A percentile compares a stretch with the other conserved stretches of the same genome.
Conservation (phyloP, 352 stramenopile genomes). For the Pythium oligandrum region DNA sequence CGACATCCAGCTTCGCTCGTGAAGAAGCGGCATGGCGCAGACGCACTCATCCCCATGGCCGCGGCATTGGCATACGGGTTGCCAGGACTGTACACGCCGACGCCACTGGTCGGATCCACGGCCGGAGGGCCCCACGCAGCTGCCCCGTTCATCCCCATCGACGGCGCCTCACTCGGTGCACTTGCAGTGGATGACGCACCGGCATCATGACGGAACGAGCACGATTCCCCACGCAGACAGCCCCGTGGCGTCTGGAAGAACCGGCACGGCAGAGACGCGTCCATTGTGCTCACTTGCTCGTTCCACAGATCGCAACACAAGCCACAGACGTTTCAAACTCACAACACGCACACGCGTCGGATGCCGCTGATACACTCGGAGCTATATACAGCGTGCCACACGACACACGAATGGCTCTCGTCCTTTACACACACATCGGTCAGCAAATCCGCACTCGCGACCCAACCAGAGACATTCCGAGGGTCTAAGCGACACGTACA, state of each 20-base stretch:
- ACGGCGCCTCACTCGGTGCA: not conserved
- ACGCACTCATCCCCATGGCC: not conserved
- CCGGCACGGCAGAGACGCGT: slow-evolving; percentile 27
- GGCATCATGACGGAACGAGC: slow-evolving; percentile 55
- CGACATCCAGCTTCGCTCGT: slow-evolving; percentile 43
- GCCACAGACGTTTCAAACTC: no score
- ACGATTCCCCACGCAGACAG: slow-evolving; percentile 63
- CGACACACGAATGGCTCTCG: no score
- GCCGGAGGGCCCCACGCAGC: not conserved
- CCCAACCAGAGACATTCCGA: no score
- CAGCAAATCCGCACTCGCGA: no score
- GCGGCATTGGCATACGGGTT: slow-evolving; percentile 34
- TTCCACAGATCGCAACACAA: no score
- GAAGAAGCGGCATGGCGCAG: slow-evolving; percentile 54
- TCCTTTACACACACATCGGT: no score
- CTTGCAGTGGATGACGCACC: not conserved
- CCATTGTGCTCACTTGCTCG: no score
- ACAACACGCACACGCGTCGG: no score
- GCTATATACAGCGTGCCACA: no score
- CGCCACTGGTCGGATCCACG: slow-evolving; percentile 5
- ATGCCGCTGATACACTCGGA: no score
- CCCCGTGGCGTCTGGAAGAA: slow-evolving; percentile 72
- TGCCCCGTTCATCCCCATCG: not conserved
- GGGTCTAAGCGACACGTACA: no score
- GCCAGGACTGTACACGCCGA: slow-evolving; percentile 16